These are phyloP conservation scores for Zarea fungicola DNA, from an alignment of 2,329 filamentous ascomycete genomes.

Conservation along the genomic window DNA sequence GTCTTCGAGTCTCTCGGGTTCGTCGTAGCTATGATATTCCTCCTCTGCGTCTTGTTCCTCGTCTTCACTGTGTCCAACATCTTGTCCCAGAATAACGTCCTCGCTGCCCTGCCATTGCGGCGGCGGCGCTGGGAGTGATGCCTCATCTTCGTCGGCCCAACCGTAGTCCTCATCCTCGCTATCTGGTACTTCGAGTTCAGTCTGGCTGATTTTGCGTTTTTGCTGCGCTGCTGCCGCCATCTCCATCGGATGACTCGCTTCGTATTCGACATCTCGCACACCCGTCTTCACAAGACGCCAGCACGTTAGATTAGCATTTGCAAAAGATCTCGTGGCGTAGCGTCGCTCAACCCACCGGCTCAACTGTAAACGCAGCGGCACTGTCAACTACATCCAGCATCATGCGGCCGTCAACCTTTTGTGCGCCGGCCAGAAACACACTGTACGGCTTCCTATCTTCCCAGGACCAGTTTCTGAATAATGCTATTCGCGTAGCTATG, in stretches of 20 bases:
- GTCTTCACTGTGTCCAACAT: slow-evolving; percentile 37
- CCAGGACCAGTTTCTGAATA: slow-evolving; percentile 74
- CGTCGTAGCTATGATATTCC: slow-evolving; percentile 19
- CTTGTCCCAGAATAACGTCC: slow-evolving; percentile 51
- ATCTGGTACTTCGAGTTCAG: slow-evolving; percentile 54
- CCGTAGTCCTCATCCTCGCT: slow-evolving; percentile 66
- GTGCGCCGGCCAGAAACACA: slow-evolving; percentile 56
- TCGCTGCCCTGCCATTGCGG: slow-evolving; percentile 65
- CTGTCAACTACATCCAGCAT: slow-evolving; percentile 35
- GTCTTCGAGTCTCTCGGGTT: slow-evolving; percentile 16
- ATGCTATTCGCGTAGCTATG: slow-evolving; percentile 64
- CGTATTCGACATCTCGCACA: slow-evolving; percentile 36
- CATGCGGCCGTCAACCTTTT: slow-evolving; percentile 56
- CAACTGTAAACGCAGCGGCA: slow-evolving; percentile 45
- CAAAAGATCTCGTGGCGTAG: neutral
- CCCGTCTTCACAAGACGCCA: slow-evolving; percentile 35
- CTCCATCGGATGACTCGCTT: slow-evolving; percentile 30
- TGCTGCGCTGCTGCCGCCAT: slow-evolving; percentile 34
- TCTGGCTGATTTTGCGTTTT: slow-evolving; percentile 61
- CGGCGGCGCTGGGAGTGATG: slow-evolving; percentile 53
- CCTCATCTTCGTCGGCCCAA: slow-evolving; percentile 64
- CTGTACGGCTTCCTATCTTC: slow-evolving; percentile 40
- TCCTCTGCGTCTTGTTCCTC: slow-evolving; percentile 24
- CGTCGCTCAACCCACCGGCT: slow-evolving; percentile 32
- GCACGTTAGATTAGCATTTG: neutral